Evolutionary conservation across 31 red algal species (phyloP), one percentile per base, ranked within the genome.

Genomic region (Odonthalia washingtoniensis): DNA sequence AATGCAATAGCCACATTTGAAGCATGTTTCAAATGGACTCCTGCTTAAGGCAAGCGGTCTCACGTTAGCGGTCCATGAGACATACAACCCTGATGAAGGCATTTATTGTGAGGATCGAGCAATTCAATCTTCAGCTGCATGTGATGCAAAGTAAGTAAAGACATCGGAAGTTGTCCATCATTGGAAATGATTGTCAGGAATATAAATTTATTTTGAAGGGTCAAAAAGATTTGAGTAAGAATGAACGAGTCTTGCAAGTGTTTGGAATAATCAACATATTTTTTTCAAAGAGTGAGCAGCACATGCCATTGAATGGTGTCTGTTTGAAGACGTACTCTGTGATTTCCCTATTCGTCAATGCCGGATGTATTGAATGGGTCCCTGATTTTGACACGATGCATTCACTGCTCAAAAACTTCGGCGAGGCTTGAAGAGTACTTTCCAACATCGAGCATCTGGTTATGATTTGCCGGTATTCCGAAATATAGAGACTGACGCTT

Each of bases 191-290:
- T 81, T 94, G 97, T 53, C 33, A 85, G 35, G 88, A 96, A 74
- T 94, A 99, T 74, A 45, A 89, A 37, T 99, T 99, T 83, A 79
- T 99, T 42, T 72, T 99, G 65, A 99, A 99, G 74, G 97, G 97
- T 24, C 97, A 99, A 88, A 94, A 99, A 44, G 97, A 99, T 78
- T 74, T 99, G 41, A 84, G 97, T 5, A 94, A 97, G 81, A 94
- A 99, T 82, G 97, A 99, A 85, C 65, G 97, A 26, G 97, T 99
- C 5, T 94, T 96, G 94, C 97, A 99, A 84, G 87, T 99, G 6
- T 95, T 99, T 57, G 81, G 92, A 34, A 78, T 99, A 28, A 87
- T 99, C 39, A 99, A 99, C 86, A 89, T 90, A 81, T 75, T 96
- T 3, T 91, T 99, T 57, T 76, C 89, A 66, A 95, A 94, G 44